Percentiles rank a stretch among this genome's conserved stretches.
Evolutionary conservation across 2,329 filamentous ascomycete genomes (phyloP).

Genomic region (Colletotrichum sp.): DNA sequence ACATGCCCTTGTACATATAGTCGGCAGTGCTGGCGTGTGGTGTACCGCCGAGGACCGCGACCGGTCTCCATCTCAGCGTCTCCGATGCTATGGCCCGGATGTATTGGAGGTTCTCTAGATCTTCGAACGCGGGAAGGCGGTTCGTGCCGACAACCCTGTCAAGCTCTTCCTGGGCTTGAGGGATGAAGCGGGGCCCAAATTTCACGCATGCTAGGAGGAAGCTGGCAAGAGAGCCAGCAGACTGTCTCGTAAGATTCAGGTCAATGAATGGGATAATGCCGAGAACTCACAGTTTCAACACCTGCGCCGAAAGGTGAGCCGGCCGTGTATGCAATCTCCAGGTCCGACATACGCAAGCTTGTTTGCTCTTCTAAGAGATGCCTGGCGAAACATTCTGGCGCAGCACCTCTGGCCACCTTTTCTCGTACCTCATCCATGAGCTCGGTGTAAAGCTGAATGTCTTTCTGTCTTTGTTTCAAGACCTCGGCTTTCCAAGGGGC

Average conservation of each 20-base stretch:
- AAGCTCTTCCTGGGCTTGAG: conserved; percentile 43
- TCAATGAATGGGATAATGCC: background rate
- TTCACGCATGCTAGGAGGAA: conserved; percentile 58
- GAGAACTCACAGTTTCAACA: conserved; percentile 42
- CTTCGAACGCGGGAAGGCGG: conserved; percentile 41
- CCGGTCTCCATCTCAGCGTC: conserved; percentile 45
- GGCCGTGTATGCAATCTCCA: conserved; percentile 48
- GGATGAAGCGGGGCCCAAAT: conserved; percentile 54
- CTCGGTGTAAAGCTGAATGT: conserved; percentile 40
- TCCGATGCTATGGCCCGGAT: conserved; percentile 41
- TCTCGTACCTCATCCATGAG: conserved; percentile 45
- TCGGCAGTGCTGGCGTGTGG: conserved; percentile 52
- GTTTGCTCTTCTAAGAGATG: conserved; percentile 46
- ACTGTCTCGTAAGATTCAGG: conserved; percentile 32
- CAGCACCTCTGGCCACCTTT: conserved; percentile 32
- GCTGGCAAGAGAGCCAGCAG: conserved; percentile 50
- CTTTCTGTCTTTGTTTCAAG: conserved; percentile 33
- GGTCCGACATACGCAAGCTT: conserved; percentile 40
- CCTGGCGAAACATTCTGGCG: conserved; percentile 46
- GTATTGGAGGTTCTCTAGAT: conserved; percentile 37
- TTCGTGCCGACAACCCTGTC: conserved; percentile 41
- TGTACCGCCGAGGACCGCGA: conserved; percentile 45
- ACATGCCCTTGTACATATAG: conserved; percentile 45
- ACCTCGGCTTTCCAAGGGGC: conserved; percentile 46
- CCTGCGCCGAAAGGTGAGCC: conserved; percentile 51